Percentiles rank a stretch among this genome's conserved stretches.
Conservation (phyloP, 768 basidiomycete genomes). For the Tricholoma sp. region DNA sequence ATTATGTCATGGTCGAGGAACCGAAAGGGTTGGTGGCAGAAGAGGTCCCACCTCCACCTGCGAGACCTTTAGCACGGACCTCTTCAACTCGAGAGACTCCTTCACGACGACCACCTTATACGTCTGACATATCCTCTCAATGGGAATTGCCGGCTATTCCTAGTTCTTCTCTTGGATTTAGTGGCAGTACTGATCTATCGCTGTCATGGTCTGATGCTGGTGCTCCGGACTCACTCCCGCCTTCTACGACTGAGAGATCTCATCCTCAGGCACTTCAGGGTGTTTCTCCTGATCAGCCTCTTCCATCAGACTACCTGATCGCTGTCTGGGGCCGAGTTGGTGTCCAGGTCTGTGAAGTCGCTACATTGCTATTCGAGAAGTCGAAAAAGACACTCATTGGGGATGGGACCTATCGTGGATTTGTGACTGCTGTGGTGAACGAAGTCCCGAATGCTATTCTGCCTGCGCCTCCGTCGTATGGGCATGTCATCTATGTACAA, state of each 20-base stretch:
- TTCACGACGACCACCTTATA: conserved; percentile 19
- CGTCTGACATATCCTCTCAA: conserved; percentile 38
- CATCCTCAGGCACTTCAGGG: conserved; percentile 11
- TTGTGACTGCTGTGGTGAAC: conserved; percentile 60
- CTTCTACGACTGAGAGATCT: conserved; percentile 13
- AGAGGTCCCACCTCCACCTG: conserved; percentile 42
- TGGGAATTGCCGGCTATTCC: conserved; percentile 68
- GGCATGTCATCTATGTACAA: conserved; percentile 75
- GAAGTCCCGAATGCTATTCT: conserved; percentile 60
- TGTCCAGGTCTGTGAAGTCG: conserved; percentile 65
- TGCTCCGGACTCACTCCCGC: conserved; percentile 25
- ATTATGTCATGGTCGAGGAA: conserved; percentile 65
- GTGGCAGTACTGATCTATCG: conserved; percentile 41
- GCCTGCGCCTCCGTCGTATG: conserved; percentile 45
- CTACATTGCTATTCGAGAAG: conserved; percentile 62
- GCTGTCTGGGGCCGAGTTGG: conserved; percentile 71
- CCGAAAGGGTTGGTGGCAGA: conserved; percentile 30
- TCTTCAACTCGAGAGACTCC: conserved; percentile 33
- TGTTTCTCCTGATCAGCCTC: conserved; percentile 27
- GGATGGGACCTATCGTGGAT: conserved; percentile 80
- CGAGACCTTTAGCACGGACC: conserved; percentile 33
- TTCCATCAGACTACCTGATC: conserved; percentile 63
- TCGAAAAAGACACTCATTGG: conserved; percentile 77
- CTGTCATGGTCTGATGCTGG: conserved; percentile 63
- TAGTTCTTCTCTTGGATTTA: conserved; percentile 49